These are phyloP conservation scores for Capsella rubella DNA, from an alignment of 441 rosid genomes.

Conservation along the genomic window DNA sequence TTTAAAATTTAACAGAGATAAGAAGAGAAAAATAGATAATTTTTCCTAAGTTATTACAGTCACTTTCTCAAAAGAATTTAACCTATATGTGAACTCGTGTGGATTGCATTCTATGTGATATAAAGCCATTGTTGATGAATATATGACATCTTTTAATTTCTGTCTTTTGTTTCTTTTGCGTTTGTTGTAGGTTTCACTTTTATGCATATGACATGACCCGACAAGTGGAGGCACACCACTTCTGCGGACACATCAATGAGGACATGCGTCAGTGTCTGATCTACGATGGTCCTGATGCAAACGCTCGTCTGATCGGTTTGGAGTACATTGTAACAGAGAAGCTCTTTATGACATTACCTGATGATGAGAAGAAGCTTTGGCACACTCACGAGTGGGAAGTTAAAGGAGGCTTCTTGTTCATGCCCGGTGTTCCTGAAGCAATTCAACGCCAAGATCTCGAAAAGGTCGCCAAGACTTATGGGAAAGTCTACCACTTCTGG, in stretches of 20 bases:
- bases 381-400: conserved; percentile 80
- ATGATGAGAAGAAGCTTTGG: conserved; percentile 82
- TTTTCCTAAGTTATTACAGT: too few relatives aligned
- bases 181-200: conserved; percentile 63
- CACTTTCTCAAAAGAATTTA: too few relatives aligned
- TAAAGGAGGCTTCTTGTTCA: conserved; percentile 73
- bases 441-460: conserved; percentile 67
- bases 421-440: conserved; percentile 69
- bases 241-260: conserved; percentile 76
- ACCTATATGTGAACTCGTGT: too few relatives aligned
- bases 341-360: conserved; percentile 64
- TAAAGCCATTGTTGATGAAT: not conserved
- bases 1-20: not conserved
- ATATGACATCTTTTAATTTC: not conserved
- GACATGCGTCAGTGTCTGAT: conserved; percentile 85
- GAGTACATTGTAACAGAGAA: conserved; percentile 77
- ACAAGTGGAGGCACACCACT: conserved; percentile 84
- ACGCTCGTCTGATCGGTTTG: conserved; percentile 71
- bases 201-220: conserved; percentile 74
- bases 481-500: conserved; percentile 80
- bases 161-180: not conserved
- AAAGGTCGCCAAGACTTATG: conserved; percentile 69
- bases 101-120: too few relatives aligned
- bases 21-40: too few relatives aligned
- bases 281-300: conserved; percentile 56